These are phyloP conservation scores for Nymphaea colorata DNA, from an alignment of 164 flowering plant species.

Conservation along the genomic window DNA sequence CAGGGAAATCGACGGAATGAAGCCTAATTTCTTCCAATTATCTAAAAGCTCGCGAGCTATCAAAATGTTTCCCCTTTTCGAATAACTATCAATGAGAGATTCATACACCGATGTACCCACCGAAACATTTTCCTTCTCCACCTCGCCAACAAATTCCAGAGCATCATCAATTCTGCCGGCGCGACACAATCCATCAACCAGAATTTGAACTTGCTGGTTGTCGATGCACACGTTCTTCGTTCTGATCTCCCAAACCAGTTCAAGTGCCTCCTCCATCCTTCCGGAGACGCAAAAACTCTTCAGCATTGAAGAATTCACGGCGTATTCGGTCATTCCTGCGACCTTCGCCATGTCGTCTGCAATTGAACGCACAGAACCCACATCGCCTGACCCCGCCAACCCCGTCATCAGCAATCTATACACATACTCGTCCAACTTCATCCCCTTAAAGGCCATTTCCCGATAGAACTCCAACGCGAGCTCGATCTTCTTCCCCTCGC, in stretches of 20 bases:
- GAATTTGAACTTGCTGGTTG: slow-evolving; percentile 24
- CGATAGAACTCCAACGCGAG: slow-evolving; percentile 67
- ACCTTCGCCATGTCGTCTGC: slow-evolving; percentile 57
- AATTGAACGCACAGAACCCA: slow-evolving; percentile 24
- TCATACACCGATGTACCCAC: slow-evolving; percentile 42
- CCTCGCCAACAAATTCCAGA: slow-evolving; percentile 44
- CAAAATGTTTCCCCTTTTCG: slow-evolving; percentile 36
- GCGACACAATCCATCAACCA: slow-evolving; percentile 63
- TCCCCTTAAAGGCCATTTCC: slow-evolving; percentile 47
- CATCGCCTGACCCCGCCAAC: slow-evolving; percentile 45
- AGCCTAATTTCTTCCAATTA: slow-evolving; percentile 36
- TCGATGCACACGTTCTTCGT: slow-evolving; percentile 24
- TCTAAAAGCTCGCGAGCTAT: slow-evolving; percentile 46
- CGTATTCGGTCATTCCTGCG: slow-evolving; percentile 28
- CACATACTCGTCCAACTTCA: slow-evolving; percentile 24
- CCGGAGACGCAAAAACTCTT: slow-evolving; percentile 61
- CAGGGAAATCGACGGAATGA: slow-evolving; percentile 28
- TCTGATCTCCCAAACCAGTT: slow-evolving; percentile 45
- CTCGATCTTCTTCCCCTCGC: slow-evolving; percentile 41
- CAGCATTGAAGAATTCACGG: slow-evolving; percentile 32
- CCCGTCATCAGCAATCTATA: slow-evolving; percentile 37
- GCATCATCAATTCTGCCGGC: slow-evolving; percentile 60
- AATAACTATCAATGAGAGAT: slow-evolving; percentile 37
- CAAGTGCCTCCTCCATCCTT: slow-evolving; percentile 55
- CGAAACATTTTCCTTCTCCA: slow-evolving; percentile 35